Evolutionary conservation across 352 stramenopile species (phyloP).

Genomic region (Phytophthora colocasiae): DNA sequence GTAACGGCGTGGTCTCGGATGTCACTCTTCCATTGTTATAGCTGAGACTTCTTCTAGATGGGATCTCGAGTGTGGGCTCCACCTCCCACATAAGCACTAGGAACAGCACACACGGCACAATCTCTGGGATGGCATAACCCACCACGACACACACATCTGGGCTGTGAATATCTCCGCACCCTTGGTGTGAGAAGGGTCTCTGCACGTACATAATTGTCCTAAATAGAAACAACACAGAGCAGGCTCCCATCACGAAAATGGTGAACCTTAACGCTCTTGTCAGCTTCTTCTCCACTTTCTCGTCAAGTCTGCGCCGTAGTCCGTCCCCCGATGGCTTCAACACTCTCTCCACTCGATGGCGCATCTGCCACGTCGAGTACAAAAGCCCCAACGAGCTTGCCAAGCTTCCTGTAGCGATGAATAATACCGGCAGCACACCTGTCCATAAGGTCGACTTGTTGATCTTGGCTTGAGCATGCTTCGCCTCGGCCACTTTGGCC

Average conservation of each 20-base stretch:
- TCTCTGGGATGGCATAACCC: constrained; percentile 75
- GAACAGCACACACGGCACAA: constrained; percentile 79
- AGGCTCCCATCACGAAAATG: constrained; percentile 74
- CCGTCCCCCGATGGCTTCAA: constrained; percentile 55
- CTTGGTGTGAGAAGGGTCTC: constrained; percentile 75
- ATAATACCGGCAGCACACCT: constrained; percentile 66
- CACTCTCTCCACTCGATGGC: constrained; percentile 70
- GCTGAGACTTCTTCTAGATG: constrained; percentile 58
- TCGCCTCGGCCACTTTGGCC: constrained; percentile 30
- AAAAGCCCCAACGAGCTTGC: constrained; percentile 71
- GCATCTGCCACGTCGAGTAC: constrained; percentile 83
- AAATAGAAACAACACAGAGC: constrained; percentile 69
- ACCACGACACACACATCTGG: constrained; percentile 74
- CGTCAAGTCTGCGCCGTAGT: constrained; percentile 55
- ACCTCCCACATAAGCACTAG: constrained; percentile 89
- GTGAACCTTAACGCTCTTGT: constrained; percentile 78
- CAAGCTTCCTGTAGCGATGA: constrained; percentile 76
- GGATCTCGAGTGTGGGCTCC: constrained; percentile 74
- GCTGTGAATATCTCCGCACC: constrained; percentile 70
- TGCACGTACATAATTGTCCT: constrained; percentile 86
- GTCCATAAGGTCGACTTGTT: constrained; percentile 47
- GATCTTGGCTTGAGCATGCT: constrained; percentile 15
- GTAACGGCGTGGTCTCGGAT: constrained; percentile 59
- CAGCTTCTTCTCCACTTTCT: constrained; percentile 73
- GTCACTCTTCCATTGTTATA: constrained; percentile 40